These are phyloP conservation scores for Suillus subalutaceus DNA, from an alignment of 768 basidiomycete species.

Conservation along the genomic window DNA sequence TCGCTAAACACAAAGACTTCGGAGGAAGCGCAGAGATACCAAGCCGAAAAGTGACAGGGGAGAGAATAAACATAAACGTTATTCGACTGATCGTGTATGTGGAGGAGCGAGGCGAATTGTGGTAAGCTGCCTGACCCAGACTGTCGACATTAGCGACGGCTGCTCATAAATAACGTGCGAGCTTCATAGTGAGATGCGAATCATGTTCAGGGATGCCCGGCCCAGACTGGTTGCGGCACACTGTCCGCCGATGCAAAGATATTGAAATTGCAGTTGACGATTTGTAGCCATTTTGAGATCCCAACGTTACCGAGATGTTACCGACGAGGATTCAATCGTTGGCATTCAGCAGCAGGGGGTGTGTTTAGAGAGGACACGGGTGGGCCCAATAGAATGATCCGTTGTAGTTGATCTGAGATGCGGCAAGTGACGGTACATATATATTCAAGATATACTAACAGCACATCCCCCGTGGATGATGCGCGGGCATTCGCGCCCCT, in stretches of 20 bases:
- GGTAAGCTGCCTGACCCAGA: conserved; percentile 1
- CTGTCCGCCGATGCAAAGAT: conserved; percentile 3
- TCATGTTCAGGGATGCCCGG: neutral
- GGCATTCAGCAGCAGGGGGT: neutral
- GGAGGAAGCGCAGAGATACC: conserved; percentile 43
- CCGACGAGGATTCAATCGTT: conserved; percentile 1
- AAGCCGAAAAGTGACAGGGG: conserved; percentile 16
- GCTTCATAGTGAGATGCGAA: conserved; percentile 8
- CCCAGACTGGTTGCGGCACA: neutral
- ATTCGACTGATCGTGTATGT: neutral
- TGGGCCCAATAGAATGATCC: conserved; percentile 26
- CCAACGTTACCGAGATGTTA: neutral
- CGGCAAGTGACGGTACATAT: conserved; percentile 12
- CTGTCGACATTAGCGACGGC: neutral
- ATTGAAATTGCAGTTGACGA: neutral
- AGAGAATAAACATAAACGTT: neutral
- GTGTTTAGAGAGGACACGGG: neutral
- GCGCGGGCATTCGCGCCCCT: conserved; percentile 19
- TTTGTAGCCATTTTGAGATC: neutral
- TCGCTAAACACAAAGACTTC: conserved; percentile 75
- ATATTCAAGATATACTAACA: conserved; percentile 11
- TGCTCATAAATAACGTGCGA: conserved; percentile 8
- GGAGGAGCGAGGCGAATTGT: neutral
- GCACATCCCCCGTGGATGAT: conserved; percentile 14
- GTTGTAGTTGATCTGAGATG: conserved; percentile 26